Evolutionary conservation across 2,329 filamentous ascomycete genomes (phyloP), one percentile per base, ranked within the genome.

Genomic region (Ceratocystis albifundus): DNA sequence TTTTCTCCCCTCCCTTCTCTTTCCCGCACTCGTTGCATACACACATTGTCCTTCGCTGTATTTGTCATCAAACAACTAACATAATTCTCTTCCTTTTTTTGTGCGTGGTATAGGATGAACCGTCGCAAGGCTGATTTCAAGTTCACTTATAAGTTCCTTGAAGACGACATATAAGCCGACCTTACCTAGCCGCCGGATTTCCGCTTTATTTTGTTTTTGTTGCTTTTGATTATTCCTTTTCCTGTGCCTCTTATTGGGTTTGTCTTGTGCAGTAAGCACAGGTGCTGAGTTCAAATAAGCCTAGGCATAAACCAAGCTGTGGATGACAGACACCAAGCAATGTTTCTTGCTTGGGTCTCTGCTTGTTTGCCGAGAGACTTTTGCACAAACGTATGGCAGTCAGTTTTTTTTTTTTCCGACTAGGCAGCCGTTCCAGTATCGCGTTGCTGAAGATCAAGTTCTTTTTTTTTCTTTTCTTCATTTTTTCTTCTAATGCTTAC

Each of bases 91-190:
- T 44, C 41, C n/a, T 44, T 41, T 25, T n/a, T 15, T 17, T 68
- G 48, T 50, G 6, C 46, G 12, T 25, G 20, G 25, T 25, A 22
- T 73, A 96, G 93, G 93, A 97, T 97, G 93, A 97, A 97, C 77
- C 89, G 93, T 71, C 82, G 93, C 75, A 96, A 97, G 80, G 92
- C 90, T 66, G 93, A 97, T 76, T 97, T 97, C 81, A 95, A 96
- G 78, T 97, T 97, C 77, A 88, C 90, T 68, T 97, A 97, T 81
- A 96, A 96, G 77, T 97, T 94, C 78, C 83, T 97, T 71, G 93
- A 97, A 77, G 93, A 97, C 74, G 93, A 96, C 76, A 83, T 96
- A 72, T 87, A 66, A 30, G 22, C 20, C 30, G 48, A 48, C 17
- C 4, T 50, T n/a, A 30, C 17, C 8, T 25, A 12, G 8, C 48